phyloP scores from a whole-genome alignment of 192 early-diverging fungal species.

The Mortierella hygrophila region DNA sequence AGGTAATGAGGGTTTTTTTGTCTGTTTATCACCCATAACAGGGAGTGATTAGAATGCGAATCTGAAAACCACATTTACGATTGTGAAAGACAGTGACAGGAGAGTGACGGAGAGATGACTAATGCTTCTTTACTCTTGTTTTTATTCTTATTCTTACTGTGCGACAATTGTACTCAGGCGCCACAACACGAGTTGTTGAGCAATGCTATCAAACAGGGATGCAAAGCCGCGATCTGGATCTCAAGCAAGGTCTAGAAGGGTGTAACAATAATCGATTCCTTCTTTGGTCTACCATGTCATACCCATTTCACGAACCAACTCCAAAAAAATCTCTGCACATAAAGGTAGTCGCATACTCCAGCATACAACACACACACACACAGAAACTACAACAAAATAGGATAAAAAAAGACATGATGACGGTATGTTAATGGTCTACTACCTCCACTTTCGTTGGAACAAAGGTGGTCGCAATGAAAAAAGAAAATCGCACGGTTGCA shows the following conservation, averaged over 20 bases:
- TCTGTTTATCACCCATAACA: neutral
- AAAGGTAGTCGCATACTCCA: neutral
- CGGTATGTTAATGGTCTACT: no score
- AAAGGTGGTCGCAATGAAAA: no score
- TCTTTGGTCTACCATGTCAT: no score
- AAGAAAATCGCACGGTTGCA: no score
- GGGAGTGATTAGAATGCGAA: neutral
- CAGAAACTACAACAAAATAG: neutral
- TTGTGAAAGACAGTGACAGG: neutral
- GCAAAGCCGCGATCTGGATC: slow-evolving; percentile 93
- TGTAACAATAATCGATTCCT: no score
- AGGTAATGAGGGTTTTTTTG: slow-evolving; percentile 48
- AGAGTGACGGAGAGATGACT: no score
- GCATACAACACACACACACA: neutral
- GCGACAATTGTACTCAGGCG: slow-evolving; percentile 63
- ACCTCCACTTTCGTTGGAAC: no score
- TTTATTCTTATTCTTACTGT: neutral
- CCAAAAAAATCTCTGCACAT: neutral
- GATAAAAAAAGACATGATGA: no score
- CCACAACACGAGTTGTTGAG: slow-evolving; percentile 81
- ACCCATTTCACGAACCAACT: no score
- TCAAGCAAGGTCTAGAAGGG: slow-evolving; percentile 79
- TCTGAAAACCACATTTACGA: neutral
- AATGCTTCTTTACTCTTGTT: neutral
- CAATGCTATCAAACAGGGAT: slow-evolving; percentile 87